These are phyloP conservation scores for Hevea brasiliensis DNA, from an alignment of 345 rosid genomes.

Conservation along the genomic window DNA sequence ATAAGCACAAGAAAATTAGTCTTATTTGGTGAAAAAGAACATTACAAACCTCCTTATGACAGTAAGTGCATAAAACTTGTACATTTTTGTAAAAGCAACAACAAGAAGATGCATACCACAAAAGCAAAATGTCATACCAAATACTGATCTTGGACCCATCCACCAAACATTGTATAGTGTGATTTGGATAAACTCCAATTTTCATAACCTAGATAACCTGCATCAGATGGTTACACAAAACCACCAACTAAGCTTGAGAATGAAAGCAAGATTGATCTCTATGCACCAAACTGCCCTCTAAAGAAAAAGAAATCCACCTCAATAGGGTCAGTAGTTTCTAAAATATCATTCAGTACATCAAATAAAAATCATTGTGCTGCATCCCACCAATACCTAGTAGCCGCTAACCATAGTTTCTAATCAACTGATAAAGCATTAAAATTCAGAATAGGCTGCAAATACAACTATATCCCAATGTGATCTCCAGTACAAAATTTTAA, in stretches of 20 bases:
- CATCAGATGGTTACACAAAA: not conserved
- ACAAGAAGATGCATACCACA: not conserved
- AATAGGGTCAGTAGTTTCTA: not conserved
- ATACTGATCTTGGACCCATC: not conserved
- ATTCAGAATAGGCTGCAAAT: not conserved
- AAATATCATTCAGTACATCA: not conserved
- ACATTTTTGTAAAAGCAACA: not conserved
- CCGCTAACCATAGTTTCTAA: not conserved
- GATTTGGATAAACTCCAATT: not conserved
- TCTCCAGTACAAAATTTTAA: not conserved
- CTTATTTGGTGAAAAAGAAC: conserved; percentile 3
- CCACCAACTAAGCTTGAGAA: conserved; percentile 1
- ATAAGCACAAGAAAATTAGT: no score
- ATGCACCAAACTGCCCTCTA: not conserved
- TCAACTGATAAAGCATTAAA: not conserved
- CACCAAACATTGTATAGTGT: not conserved
- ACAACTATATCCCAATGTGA: not conserved
- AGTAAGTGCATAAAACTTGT: not conserved
- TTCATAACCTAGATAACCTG: not conserved
- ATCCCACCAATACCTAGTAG: not conserved
- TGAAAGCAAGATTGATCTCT: not conserved
- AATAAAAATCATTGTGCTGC: not conserved
- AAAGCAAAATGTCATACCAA: not conserved
- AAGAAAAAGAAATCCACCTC: conserved; percentile 4
- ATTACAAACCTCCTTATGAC: not conserved